Evolutionary conservation across 169 alveolate species (phyloP).

Genomic region (Plasmodium malariae): DNA sequence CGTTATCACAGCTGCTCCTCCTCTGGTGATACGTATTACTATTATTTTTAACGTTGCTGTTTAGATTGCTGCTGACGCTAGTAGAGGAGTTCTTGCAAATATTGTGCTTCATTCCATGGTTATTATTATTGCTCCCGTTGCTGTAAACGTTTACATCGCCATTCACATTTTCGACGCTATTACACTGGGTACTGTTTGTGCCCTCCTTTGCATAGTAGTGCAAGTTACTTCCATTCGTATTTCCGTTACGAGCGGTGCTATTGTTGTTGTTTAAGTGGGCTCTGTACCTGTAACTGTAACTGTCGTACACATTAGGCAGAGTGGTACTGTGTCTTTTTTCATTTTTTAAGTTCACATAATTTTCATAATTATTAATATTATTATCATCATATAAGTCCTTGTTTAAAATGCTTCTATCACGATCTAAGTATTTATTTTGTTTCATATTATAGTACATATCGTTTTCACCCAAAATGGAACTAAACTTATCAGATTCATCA

Average conservation of each 20-base stretch:
- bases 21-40: neutral
- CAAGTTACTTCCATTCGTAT: conserved; percentile 12
- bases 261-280: neutral
- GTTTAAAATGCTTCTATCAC: neutral
- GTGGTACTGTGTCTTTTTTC: neutral
- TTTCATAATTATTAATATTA: conserved; percentile 26
- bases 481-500: conserved; percentile 15
- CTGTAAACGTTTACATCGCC: neutral
- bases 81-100: neutral
- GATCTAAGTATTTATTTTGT: conserved; percentile 7
- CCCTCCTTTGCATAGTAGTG: conserved; percentile 26
- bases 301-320: neutral
- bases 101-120: neutral
- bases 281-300: neutral
- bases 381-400: conserved; percentile 14
- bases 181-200: conserved; percentile 48
- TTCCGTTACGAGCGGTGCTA: neutral
- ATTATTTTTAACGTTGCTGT: neutral
- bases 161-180: conserved; percentile 55
- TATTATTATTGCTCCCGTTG: neutral
- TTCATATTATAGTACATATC: conserved; percentile 28
- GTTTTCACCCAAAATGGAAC: conserved; percentile 17
- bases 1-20: conserved; percentile 19
- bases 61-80: conserved; percentile 5
- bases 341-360: neutral